Evolutionary conservation across 257 asterid genomes (phyloP), one percentile per base, ranked within the genome.

Genomic region (Ilex asprella): DNA sequence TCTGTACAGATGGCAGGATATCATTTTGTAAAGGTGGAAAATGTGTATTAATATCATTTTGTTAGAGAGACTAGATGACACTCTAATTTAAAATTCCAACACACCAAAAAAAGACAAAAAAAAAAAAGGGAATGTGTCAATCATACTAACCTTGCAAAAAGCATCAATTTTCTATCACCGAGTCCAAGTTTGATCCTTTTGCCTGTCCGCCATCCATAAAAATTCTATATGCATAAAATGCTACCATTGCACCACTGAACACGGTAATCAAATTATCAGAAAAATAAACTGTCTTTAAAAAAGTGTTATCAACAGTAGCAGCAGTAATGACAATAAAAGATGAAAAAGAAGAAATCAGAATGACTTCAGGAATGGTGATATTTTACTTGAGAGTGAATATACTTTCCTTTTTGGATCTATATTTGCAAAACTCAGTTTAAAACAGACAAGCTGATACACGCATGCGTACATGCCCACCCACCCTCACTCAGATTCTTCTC

Each of bases 241-340:
- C 89, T 59, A 72, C 79, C 67, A 87, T 82, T 63, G 84, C 89
- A 15, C 95, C 96, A 76, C 99, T 91, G 89, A 84, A 81, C 35
- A 61, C 59, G 44, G 58, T 65, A 72, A 62, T 57, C 30, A 13
- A 70, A 30, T 56, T 1, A 66, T 73, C 64, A 66, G 64, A 35
- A 4, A 35, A 35, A 35, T 35, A 4, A 35, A 35, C 41, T 35
- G 41, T 35, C 41, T 35, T 35, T 35, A 35, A 35, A 35, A 35
- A 35, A 35, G 8, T 3, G 56, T 13, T 1, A 29, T 21, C 30
- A 44, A 16, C 55, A 41, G 15, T 3, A 14, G 52, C 13, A 14
- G 10, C 11, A 10, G 3, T 46, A 46, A 14, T 2, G 10, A 2
- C 4, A 14, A 46, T 2, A 5, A 14, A 14, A 46, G 3, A 46